These are phyloP conservation scores for Metarhizium robertsii DNA, from an alignment of 2,329 filamentous ascomycete genomes.

Conservation along the genomic window DNA sequence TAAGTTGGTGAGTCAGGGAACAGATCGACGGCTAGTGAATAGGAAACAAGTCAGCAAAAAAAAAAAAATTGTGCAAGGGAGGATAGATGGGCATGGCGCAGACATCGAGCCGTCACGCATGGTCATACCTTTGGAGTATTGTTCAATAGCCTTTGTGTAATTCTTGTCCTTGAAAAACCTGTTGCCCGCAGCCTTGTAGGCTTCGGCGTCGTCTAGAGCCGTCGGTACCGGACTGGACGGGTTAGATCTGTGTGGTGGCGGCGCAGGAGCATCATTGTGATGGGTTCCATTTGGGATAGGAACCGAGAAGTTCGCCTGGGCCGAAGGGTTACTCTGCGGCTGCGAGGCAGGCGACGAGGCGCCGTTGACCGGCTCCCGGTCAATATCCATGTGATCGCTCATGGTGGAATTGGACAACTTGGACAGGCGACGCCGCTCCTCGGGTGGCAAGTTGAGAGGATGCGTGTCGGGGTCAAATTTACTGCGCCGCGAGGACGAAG, in stretches of 20 bases:
- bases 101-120: background rate
- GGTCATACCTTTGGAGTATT: slow-evolving; percentile 81
- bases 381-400: slow-evolving; percentile 67
- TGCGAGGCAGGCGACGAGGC: slow-evolving; percentile 42
- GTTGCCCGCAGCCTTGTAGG: slow-evolving; percentile 87
- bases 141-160: slow-evolving; percentile 76
- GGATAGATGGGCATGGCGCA: no score
- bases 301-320: slow-evolving; percentile 38
- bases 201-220: slow-evolving; percentile 68
- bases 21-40: slow-evolving; percentile 66
- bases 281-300: slow-evolving; percentile 40
- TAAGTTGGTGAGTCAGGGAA: slow-evolving; percentile 82
- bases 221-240: slow-evolving; percentile 48
- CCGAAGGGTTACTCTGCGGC: slow-evolving; percentile 22
- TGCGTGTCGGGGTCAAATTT: slow-evolving; percentile 64
- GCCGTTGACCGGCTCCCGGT: slow-evolving; percentile 50
- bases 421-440: slow-evolving; percentile 72
- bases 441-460: slow-evolving; percentile 81
- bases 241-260: slow-evolving; percentile 62
- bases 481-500: slow-evolving; percentile 36
- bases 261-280: slow-evolving; percentile 45
- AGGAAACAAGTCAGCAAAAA: slow-evolving; percentile 2
- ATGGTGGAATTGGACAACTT: slow-evolving; percentile 50
- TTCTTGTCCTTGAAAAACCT: slow-evolving; percentile 95
- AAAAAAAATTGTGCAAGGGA: background rate